Percentiles rank a stretch among this genome's conserved stretches.
Conservation (phyloP, 164 flowering plant genomes). For the Buxus sempervirens region DNA sequence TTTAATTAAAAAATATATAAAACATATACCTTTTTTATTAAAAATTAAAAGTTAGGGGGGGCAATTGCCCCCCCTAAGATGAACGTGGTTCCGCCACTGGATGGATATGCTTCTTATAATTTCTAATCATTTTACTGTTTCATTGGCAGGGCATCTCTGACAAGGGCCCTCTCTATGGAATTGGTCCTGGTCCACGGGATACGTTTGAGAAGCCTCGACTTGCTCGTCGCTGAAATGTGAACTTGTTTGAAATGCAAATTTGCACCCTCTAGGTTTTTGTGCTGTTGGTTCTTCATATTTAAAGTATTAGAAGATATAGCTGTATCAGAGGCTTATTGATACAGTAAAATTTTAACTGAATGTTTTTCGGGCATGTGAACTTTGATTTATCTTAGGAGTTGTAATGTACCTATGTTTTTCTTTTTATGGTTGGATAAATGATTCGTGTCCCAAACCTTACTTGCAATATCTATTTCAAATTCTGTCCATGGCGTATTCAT, state of each 20-base stretch:
- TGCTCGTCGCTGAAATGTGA: slow-evolving; percentile 50
- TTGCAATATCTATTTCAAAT: too few species aligned
- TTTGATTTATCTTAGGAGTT: slow-evolving; percentile 16
- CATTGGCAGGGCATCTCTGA: slow-evolving; percentile 61
- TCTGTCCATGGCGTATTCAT: too few species aligned
- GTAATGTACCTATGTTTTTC: slow-evolving; percentile 16
- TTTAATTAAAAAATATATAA: too few species aligned
- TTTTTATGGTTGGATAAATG: background rate
- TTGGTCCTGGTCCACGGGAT: slow-evolving; percentile 64
- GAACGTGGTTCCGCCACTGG: too few species aligned
- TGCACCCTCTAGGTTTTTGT: background rate
- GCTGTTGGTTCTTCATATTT: slow-evolving; percentile 17
- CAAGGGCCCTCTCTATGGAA: slow-evolving; percentile 60
- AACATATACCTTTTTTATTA: too few species aligned
- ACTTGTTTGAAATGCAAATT: slow-evolving; percentile 11
- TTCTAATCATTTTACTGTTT: slow-evolving; percentile 4
- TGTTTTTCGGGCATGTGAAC: slow-evolving; percentile 23
- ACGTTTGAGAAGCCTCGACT: slow-evolving; percentile 62
- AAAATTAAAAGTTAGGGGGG: too few species aligned
- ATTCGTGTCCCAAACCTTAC: too few species aligned
- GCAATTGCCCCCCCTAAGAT: too few species aligned
- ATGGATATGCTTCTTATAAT: background rate
- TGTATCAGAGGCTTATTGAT: slow-evolving; percentile 30
- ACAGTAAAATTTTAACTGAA: slow-evolving; percentile 26
- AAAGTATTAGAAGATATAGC: slow-evolving; percentile 26